Percentiles rank a stretch among this genome's conserved stretches.
Conservation (phyloP, 345 rosid species). For the Eucalyptus marginata region DNA sequence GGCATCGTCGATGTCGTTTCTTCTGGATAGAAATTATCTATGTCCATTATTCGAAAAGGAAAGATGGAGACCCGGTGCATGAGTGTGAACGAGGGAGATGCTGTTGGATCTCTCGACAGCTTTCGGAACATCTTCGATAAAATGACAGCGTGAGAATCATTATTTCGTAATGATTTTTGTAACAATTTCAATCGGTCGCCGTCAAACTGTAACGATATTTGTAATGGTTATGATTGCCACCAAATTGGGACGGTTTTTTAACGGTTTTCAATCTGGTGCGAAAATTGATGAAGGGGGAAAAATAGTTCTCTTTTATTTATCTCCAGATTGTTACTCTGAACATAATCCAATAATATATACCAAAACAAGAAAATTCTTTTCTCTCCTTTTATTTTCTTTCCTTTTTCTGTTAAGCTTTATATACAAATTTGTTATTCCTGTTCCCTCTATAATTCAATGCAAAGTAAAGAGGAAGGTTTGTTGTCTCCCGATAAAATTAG, state of each 20-base stretch:
- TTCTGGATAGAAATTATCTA: neutral
- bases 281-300: neutral
- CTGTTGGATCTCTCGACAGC: accelerated
- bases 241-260: neutral
- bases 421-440: no score
- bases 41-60: neutral
- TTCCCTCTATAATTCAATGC: neutral
- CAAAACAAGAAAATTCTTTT: no score
- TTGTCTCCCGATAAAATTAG: neutral
- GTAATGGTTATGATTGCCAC: neutral
- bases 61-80: neutral
- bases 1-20: neutral
- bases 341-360: neutral
- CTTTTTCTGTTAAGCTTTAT: no score
- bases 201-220: neutral
- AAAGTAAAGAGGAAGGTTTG: neutral
- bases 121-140: neutral
- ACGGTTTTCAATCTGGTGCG: accelerated
- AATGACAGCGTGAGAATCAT: accelerated
- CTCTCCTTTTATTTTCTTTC: no score
- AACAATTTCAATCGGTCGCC: accelerated
- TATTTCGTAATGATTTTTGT: neutral
- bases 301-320: neutral
- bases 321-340: accelerated
- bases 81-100: neutral